Conservation (phyloP, 1,284 basidiomycete species). For the Boletus sp. region DNA sequence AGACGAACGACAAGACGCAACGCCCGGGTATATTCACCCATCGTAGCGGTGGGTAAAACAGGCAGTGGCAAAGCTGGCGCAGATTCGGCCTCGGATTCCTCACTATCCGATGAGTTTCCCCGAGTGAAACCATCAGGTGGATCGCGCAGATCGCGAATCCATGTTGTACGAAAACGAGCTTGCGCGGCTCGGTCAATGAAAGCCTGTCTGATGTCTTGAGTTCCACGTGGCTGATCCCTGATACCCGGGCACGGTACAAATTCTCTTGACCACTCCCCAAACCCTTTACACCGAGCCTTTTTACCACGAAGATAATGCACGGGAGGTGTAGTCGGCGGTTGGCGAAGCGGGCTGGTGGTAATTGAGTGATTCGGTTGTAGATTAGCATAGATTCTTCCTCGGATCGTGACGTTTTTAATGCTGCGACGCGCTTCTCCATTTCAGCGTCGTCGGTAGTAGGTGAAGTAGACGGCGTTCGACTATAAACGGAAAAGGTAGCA, state of each 20-base stretch:
- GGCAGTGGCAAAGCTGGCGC: too few relatives aligned
- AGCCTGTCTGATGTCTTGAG: too few relatives aligned
- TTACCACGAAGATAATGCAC: not conserved
- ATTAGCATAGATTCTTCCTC: not conserved
- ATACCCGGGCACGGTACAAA: not conserved
- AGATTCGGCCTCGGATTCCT: too few relatives aligned
- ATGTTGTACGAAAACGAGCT: too few relatives aligned
- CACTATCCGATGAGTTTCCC: too few relatives aligned
- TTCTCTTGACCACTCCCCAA: not conserved
- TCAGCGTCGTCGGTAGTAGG: not conserved
- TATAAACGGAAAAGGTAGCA: not conserved
- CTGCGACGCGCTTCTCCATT: not conserved
- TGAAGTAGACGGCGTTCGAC: not conserved
- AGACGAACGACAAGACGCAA: too few relatives aligned
- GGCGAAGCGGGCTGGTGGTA: not conserved
- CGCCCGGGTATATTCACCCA: too few relatives aligned
- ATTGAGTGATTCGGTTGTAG: not conserved
- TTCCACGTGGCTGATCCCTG: too few relatives aligned
- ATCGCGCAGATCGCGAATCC: too few relatives aligned
- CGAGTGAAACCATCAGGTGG: too few relatives aligned
- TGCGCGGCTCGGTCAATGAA: too few relatives aligned
- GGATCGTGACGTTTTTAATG: not conserved
- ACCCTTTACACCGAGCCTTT: not conserved
- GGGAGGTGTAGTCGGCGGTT: conserved; percentile 1
- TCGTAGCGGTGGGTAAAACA: too few relatives aligned